These are phyloP conservation scores for Dendrobium catenatum DNA, from an alignment of 106 monocot genomes.

Conservation along the genomic window DNA sequence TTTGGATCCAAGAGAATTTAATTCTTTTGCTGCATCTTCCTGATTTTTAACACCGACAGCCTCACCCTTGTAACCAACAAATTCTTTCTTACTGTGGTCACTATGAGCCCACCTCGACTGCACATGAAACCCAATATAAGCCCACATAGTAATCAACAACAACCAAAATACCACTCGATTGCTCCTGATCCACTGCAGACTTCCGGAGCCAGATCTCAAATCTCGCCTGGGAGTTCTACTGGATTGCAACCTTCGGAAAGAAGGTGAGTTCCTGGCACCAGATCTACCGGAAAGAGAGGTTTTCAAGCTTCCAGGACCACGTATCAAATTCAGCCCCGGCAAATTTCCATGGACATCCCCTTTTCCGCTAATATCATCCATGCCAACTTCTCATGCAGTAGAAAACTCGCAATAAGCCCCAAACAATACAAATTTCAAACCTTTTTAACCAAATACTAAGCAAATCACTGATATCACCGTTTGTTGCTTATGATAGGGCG, in stretches of 20 bases:
- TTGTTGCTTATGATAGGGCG: neutral
- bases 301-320: slow-evolving; percentile 17
- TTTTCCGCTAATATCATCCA: slow-evolving; percentile 42
- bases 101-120: slow-evolving; percentile 84
- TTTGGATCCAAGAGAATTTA: slow-evolving; percentile 6
- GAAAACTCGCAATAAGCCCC: neutral
- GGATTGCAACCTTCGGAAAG: slow-evolving; percentile 37
- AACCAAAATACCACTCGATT: slow-evolving; percentile 64
- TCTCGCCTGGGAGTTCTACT: slow-evolving; percentile 51
- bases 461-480: neutral
- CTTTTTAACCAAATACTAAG: neutral
- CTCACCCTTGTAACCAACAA: slow-evolving; percentile 39
- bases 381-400: slow-evolving; percentile 15
- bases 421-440: neutral
- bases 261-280: slow-evolving; percentile 45
- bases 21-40: slow-evolving; percentile 9
- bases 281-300: slow-evolving; percentile 7
- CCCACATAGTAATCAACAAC: slow-evolving; percentile 63
- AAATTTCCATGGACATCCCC: slow-evolving; percentile 34
- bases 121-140: slow-evolving; percentile 68
- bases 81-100: slow-evolving; percentile 39
- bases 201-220: slow-evolving; percentile 14
- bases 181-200: slow-evolving; percentile 40
- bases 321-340: slow-evolving; percentile 24
- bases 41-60: slow-evolving; percentile 6